phyloP scores from a whole-genome alignment of 352 stramenopile species.

The Globisporangium carolinianum region DNA sequence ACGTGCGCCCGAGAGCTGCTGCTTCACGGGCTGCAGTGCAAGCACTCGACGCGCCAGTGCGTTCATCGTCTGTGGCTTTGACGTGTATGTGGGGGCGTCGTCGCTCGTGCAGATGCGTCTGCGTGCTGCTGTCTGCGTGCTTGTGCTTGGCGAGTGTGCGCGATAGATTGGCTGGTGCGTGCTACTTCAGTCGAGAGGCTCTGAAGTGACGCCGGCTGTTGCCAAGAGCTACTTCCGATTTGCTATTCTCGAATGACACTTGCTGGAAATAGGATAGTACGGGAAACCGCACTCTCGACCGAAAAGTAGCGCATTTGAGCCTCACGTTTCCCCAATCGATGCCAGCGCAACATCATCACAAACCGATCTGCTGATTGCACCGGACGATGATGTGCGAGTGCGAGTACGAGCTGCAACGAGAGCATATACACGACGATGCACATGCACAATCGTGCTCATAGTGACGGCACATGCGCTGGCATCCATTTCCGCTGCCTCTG shows the following conservation, averaged over 20 bases:
- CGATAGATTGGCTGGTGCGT: conserved; percentile 2
- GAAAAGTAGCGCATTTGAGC: too few species aligned
- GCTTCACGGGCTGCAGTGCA: conserved; percentile 21
- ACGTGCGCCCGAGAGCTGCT: conserved; percentile 21
- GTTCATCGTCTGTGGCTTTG: conserved; percentile 17
- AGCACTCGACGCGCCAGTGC: conserved; percentile 37
- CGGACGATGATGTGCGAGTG: background rate
- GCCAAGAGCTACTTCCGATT: background rate
- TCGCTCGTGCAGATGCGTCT: background rate
- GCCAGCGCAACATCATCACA: too few species aligned
- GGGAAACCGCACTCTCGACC: too few species aligned
- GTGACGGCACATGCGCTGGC: too few species aligned
- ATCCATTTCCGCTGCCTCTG: too few species aligned
- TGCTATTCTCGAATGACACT: too few species aligned
- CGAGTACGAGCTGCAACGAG: background rate
- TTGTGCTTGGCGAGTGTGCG: conserved; percentile 9
- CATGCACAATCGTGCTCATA: background rate
- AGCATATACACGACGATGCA: too few species aligned
- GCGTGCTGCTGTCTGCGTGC: conserved; percentile 5
- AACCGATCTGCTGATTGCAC: too few species aligned
- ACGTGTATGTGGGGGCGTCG: background rate
- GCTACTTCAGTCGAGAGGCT: conserved; percentile 4
- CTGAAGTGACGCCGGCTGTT: background rate
- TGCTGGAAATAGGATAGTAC: too few species aligned
- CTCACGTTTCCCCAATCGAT: too few species aligned